Evolutionary conservation across 176 grass and related monocot genomes (phyloP).

Genomic region (Oryza australiensis): DNA sequence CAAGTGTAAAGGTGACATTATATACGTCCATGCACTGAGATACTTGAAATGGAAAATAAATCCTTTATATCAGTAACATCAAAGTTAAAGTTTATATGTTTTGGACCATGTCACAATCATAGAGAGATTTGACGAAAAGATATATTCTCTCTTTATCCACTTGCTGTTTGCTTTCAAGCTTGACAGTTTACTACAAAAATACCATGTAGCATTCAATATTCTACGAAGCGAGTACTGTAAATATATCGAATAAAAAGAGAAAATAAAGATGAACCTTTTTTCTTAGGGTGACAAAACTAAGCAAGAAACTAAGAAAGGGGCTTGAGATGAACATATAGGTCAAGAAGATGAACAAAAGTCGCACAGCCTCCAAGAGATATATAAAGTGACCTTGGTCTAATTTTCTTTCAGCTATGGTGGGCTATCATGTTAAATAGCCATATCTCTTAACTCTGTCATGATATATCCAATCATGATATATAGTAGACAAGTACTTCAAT

Average conservation of each 20-base stretch:
- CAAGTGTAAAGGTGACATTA: slow-evolving; percentile 44
- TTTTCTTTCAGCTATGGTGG: slow-evolving; percentile 24
- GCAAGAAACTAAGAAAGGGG: slow-evolving; percentile 24
- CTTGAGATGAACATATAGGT: slow-evolving; percentile 34
- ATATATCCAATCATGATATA: slow-evolving; percentile 36
- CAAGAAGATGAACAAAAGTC: slow-evolving; percentile 41
- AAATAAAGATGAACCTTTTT: slow-evolving; percentile 14
- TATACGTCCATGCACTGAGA: slow-evolving; percentile 31
- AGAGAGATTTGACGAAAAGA: slow-evolving; percentile 49
- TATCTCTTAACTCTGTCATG: slow-evolving; percentile 2
- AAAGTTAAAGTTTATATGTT: slow-evolving; percentile 56
- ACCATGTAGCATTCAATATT: slow-evolving; percentile 4
- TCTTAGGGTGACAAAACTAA: slow-evolving; percentile 35
- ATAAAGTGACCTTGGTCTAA: slow-evolving; percentile 23
- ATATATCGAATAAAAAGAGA: slow-evolving; percentile 10
- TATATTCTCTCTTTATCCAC: slow-evolving; percentile 48
- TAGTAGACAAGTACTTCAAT: slow-evolving; percentile 6
- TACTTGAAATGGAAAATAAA: slow-evolving; percentile 50
- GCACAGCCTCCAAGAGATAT: slow-evolving; percentile 43
- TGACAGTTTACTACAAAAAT: slow-evolving; percentile 17
- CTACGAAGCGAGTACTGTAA: background rate
- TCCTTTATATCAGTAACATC: slow-evolving; percentile 36
- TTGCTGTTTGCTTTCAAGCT: slow-evolving; percentile 42
- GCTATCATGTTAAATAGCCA: background rate
- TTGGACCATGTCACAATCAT: slow-evolving; percentile 53